Conservation (phyloP, 495 filamentous ascomycete genomes). For the Penicillium dipodomyicola region DNA sequence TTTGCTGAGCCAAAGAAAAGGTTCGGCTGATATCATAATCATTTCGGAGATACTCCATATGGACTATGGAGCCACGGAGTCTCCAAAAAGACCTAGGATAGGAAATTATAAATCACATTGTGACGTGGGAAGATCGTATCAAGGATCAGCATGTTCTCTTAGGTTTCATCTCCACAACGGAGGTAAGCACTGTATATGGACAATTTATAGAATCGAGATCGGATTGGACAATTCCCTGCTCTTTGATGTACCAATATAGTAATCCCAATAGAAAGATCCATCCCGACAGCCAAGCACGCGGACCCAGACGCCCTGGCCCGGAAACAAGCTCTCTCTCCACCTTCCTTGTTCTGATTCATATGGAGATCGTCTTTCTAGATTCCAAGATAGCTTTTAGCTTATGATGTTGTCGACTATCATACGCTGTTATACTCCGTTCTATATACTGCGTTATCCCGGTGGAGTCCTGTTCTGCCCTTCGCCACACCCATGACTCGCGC, state of each 20-base stretch:
- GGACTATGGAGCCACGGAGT: neutral
- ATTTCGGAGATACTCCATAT: neutral
- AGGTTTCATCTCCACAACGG: neutral
- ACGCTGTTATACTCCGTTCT: neutral
- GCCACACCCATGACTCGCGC: neutral
- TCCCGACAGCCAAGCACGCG: neutral
- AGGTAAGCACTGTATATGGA: slow-evolving; percentile 12
- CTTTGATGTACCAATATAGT: neutral
- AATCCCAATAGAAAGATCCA: neutral
- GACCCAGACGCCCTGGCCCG: neutral
- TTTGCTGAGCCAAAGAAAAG: neutral
- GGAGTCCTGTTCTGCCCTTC: neutral
- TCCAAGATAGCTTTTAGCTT: neutral
- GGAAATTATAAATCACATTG: neutral
- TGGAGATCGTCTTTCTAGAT: neutral
- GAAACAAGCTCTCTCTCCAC: slow-evolving; percentile 10
- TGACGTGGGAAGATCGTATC: neutral
- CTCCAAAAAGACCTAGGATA: neutral
- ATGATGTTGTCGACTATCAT: neutral
- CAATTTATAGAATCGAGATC: neutral
- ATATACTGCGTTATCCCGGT: neutral
- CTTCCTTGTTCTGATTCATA: neutral
- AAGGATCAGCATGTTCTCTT: neutral
- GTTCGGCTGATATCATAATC: neutral
- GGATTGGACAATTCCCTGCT: neutral